Base-by-base conservation (phyloP, 2,329 filamentous ascomycete species). In the Hirsutella thompsonii region DNA sequence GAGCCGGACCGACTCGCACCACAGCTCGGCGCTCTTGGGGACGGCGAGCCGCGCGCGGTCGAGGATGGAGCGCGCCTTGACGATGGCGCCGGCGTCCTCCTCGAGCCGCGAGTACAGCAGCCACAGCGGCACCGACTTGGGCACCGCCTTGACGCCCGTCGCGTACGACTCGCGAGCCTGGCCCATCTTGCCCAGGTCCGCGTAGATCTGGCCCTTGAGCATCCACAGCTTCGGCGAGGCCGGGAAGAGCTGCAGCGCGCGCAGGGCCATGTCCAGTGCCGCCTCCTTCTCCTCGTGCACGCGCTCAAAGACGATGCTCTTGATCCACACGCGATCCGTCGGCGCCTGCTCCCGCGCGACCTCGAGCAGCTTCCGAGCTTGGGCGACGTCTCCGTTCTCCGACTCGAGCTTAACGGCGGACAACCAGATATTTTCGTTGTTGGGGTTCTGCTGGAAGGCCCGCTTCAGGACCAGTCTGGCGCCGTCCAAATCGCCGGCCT, bases 191-290 rank as follows among this genome's bases (percentile, higher is more conserved):
- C 76, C 80, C 37, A 88, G 73, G 35, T 80, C 74, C 55, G 95
- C 84, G 68, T 98, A 98, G 47, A 96, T 92, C 57, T 98, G 92
- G 0, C 93, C 92, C 64, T 98, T 98, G 68, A 94, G 85, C 84
- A 96, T 95, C 82, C 90, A 95, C 20, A 98, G 72, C 63, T 96
- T 96, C 40, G 86, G 74, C 11, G 83, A 78, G 36, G 79, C 76
- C 1, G 92, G 90, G 66, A 94, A 98, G 9, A 86, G 73, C 49
- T 89, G 81, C 29, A 98, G 68, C 1, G 83, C 92, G 56, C 93
- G 82, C 44, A 89, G 86, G 35, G 85, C 85, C 10, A 98, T 78
- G 53, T 93, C 84, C 13, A 98, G 72, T 0, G 92, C 89, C 2
- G 79, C 78, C 37, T 94, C 86, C 20, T 70, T 70, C 51, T 92